These are phyloP conservation scores for Fusarium solani-melongenae DNA, from an alignment of 2,329 filamentous ascomycete species.

Conservation along the genomic window DNA sequence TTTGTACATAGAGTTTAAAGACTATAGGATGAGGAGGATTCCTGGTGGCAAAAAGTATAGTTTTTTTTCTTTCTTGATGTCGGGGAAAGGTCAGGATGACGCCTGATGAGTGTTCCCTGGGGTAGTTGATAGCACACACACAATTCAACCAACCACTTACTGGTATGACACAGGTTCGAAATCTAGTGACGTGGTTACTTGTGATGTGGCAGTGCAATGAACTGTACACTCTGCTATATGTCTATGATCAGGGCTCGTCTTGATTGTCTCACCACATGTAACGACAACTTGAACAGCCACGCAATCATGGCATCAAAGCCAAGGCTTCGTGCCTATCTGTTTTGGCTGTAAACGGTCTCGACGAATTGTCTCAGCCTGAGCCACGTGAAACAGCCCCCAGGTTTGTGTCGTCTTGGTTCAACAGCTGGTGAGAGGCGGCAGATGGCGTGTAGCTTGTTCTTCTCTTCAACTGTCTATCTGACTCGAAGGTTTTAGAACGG, in stretches of 20 bases:
- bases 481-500: background rate
- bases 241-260: background rate
- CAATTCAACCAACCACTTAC: constrained; percentile 11
- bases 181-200: background rate
- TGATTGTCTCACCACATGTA: background rate
- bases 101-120: constrained; percentile 6
- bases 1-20: constrained; percentile 39
- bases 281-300: background rate
- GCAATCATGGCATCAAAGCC: background rate
- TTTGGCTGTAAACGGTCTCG: background rate
- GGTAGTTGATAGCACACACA: constrained; percentile 21
- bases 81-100: constrained; percentile 5
- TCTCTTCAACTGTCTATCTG: background rate
- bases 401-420: background rate
- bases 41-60: constrained; percentile 31
- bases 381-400: background rate
- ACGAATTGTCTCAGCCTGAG: background rate
- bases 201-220: background rate
- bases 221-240: background rate
- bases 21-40: constrained; percentile 19
- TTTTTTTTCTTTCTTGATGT: constrained; percentile 21
- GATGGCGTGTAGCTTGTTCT: background rate
- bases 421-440: background rate
- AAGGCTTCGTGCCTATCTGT: background rate
- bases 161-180: constrained; percentile 5